phyloP scores from a whole-genome alignment of 139 green algal genomes.

The Picochlorum sp. region DNA sequence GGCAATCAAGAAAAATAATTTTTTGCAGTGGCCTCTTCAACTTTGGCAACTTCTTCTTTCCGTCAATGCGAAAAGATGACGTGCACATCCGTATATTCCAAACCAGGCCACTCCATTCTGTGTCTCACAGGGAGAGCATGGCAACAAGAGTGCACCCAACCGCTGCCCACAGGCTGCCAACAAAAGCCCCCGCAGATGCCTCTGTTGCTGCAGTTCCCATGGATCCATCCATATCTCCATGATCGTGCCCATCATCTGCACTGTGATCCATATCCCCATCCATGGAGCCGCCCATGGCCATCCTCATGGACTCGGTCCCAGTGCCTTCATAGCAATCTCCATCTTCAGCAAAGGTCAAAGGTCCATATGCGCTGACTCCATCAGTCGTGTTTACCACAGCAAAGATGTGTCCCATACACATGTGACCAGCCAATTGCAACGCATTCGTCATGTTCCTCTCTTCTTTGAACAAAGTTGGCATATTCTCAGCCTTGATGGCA shows the following conservation, averaged over 20 bases:
- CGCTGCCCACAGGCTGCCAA: conserved; percentile 1
- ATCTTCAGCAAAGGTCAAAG: background rate
- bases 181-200: background rate
- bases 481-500: background rate
- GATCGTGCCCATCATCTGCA: background rate
- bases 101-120: background rate
- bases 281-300: conserved; percentile 1
- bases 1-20: conserved; percentile 4
- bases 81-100: background rate
- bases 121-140: background rate
- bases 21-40: conserved; percentile 1
- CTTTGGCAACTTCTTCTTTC: background rate
- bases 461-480: conserved; percentile 4
- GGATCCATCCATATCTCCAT: background rate
- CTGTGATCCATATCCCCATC: conserved; percentile 1
- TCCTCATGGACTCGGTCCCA: background rate
- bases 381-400: background rate
- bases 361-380: conserved; percentile 2
- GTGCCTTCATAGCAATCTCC: conserved; percentile 5
- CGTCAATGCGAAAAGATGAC: conserved; percentile 1
- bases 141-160: background rate
- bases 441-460: conserved; percentile 3
- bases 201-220: background rate
- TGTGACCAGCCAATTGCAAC: background rate
- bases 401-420: conserved; percentile 3